Conservation (phyloP, 805 yeast genomes). For the Starmera dryadoides region DNA sequence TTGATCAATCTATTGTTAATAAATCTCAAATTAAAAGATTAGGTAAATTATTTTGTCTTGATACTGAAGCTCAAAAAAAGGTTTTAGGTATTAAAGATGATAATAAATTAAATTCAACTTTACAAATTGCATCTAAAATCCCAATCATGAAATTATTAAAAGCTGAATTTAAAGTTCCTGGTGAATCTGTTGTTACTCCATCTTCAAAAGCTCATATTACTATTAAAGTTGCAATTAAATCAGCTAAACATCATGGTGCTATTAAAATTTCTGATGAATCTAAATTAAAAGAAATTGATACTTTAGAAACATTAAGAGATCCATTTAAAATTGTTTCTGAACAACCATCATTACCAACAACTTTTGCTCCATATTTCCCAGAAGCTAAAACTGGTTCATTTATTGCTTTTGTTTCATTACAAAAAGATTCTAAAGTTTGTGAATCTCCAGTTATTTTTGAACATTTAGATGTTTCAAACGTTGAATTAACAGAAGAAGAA, state of each 20-base stretch:
- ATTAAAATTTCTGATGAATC: constrained; percentile 21
- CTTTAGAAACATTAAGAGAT: constrained; percentile 59
- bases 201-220: constrained; percentile 68
- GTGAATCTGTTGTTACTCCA: constrained; percentile 69
- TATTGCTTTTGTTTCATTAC: constrained; percentile 63
- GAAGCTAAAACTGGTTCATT: constrained; percentile 41
- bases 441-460: constrained; percentile 56
- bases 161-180: constrained; percentile 79
- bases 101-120: constrained; percentile 37
- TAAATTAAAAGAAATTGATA: constrained; percentile 46
- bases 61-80: constrained; percentile 47
- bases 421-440: constrained; percentile 72
- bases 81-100: constrained; percentile 45
- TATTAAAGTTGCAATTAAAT: constrained; percentile 67
- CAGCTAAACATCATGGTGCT: constrained; percentile 53
- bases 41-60: constrained; percentile 60
- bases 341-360: constrained; percentile 65
- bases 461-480: constrained; percentile 47
- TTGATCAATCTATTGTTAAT: constrained; percentile 37
- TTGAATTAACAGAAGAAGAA: constrained; percentile 44
- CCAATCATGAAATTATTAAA: constrained; percentile 64
- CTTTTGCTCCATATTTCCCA: constrained; percentile 77
- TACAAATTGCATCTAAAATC: constrained; percentile 51
- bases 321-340: constrained; percentile 59
- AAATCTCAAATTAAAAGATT: constrained; percentile 42